phyloP scores from a whole-genome alignment of 371 early-diverging fungal species.

The Choanephora cucurbitarum region DNA sequence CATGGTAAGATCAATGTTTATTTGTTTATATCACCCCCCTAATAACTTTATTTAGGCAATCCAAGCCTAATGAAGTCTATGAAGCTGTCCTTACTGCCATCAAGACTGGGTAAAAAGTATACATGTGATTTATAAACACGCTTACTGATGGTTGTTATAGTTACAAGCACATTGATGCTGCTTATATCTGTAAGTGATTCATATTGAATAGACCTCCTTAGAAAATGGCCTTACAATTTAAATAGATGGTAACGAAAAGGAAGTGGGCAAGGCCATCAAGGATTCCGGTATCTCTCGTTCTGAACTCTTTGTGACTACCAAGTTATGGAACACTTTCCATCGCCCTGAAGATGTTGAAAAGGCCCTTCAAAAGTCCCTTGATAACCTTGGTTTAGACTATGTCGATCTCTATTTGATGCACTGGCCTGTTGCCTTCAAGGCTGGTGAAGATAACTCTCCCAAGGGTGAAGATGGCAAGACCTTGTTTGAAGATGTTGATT shows the following conservation, averaged over 20 bases:
- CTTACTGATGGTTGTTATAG: no score
- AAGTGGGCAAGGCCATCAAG: conserved; percentile 75
- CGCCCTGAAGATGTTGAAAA: conserved; percentile 50
- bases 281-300: conserved; percentile 61
- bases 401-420: conserved; percentile 76
- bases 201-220: no score
- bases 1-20: conserved; percentile 19
- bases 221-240: no score
- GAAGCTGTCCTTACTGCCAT: conserved; percentile 18
- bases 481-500: conserved; percentile 17
- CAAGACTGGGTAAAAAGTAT: conserved; percentile 20
- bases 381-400: conserved; percentile 62
- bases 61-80: conserved; percentile 26
- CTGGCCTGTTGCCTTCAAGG: conserved; percentile 33
- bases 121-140: no score
- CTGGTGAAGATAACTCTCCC: conserved; percentile 29
- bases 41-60: conserved; percentile 19
- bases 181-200: conserved; percentile 31
- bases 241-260: conserved; percentile 63
- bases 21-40: neutral
- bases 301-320: conserved; percentile 85
- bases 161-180: conserved; percentile 49
- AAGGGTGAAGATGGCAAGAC: conserved; percentile 36
- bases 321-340: conserved; percentile 71
- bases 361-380: conserved; percentile 51